phyloP scores from a whole-genome alignment of 1,139 yeast species.

The Lodderomyces metapsilosis region DNA sequence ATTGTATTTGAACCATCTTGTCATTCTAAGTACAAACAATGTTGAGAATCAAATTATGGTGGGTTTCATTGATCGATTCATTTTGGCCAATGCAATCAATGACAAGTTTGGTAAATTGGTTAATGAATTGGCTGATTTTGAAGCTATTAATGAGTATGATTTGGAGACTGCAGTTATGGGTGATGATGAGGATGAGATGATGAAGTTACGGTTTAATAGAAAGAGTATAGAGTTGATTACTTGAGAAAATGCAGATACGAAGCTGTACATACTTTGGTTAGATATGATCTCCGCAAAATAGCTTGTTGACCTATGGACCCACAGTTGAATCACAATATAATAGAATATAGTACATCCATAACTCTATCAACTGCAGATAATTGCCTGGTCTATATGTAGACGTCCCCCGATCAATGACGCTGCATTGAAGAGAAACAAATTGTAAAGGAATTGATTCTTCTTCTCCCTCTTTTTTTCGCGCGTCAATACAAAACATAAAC shows the following conservation, averaged over 20 bases:
- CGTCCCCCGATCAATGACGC: too few species aligned
- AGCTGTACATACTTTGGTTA: too few species aligned
- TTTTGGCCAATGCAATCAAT: constrained; percentile 31
- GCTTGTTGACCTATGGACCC: too few species aligned
- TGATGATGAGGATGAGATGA: constrained; percentile 9
- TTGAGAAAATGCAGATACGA: constrained; percentile 11
- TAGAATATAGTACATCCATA: too few species aligned
- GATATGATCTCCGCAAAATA: too few species aligned
- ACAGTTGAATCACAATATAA: too few species aligned
- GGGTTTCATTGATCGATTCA: constrained; percentile 44
- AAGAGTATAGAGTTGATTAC: constrained; percentile 31
- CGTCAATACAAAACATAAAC: constrained; percentile 3
- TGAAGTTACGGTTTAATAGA: constrained; percentile 17
- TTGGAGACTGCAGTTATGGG: constrained; percentile 16
- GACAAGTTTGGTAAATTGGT: constrained; percentile 25
- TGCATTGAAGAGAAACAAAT: too few species aligned
- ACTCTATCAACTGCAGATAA: too few species aligned
- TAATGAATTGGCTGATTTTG: constrained; percentile 16
- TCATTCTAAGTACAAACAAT: constrained; percentile 23
- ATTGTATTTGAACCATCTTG: constrained; percentile 36
- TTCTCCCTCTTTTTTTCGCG: too few species aligned
- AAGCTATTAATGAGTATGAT: constrained; percentile 17
- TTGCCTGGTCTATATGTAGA: too few species aligned
- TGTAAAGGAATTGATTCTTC: too few species aligned
- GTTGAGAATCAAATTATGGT: constrained; percentile 22